These are phyloP conservation scores for Aspergillus sp. DNA, from an alignment of 2,329 filamentous ascomycete genomes.

Conservation along the genomic window DNA sequence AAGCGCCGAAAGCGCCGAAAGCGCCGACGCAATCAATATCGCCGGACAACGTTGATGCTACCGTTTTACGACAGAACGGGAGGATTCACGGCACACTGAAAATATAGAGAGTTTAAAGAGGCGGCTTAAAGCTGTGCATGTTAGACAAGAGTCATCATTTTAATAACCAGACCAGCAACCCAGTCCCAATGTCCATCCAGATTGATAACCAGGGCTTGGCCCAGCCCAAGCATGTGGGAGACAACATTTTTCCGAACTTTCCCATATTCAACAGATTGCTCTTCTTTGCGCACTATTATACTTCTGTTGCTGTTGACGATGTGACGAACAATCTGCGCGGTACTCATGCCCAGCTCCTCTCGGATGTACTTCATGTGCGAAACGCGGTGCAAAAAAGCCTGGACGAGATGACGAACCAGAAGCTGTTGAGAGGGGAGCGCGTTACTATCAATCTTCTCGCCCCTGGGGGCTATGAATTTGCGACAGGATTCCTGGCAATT, in stretches of 20 bases:
- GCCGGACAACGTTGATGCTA: not conserved
- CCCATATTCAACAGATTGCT: not conserved
- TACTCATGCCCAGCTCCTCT: not conserved
- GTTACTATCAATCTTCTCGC: slow-evolving; percentile 33
- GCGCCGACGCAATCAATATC: too few relatives aligned
- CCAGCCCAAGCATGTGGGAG: not conserved
- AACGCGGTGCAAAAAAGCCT: slow-evolving; percentile 17
- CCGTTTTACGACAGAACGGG: not conserved
- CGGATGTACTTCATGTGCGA: slow-evolving; percentile 13
- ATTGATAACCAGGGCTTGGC: not conserved
- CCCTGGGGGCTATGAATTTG: slow-evolving; percentile 36
- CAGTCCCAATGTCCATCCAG: not conserved
- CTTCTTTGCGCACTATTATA: not conserved
- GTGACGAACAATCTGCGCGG: not conserved
- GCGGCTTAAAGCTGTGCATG: too few relatives aligned
- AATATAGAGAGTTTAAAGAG: too few relatives aligned
- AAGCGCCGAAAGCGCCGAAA: not conserved
- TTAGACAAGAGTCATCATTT: too few relatives aligned
- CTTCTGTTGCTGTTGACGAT: not conserved
- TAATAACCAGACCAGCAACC: too few relatives aligned
- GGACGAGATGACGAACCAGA: slow-evolving; percentile 12
- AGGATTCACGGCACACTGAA: not conserved
- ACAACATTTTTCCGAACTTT: not conserved
- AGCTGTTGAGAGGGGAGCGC: slow-evolving; percentile 25
- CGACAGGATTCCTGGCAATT: slow-evolving; percentile 32